A percentile compares a stretch with the other conserved stretches of the same genome.
Evolutionary conservation across 129 eudicot genomes (phyloP).

Genomic region (Oenanthe sinensis): DNA sequence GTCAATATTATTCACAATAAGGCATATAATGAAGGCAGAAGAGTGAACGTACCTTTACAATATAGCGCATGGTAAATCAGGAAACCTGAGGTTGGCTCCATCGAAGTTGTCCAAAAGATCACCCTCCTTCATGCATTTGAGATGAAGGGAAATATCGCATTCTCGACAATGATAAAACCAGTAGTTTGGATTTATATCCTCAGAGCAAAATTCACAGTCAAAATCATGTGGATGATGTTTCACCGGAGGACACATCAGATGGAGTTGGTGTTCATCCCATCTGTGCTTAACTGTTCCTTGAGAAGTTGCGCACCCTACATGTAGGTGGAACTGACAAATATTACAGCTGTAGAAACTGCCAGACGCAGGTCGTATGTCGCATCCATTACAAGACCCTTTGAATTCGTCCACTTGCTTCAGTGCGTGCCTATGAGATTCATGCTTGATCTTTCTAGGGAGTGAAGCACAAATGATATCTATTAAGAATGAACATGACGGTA

Average conservation of each 20-base stretch:
- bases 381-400: too few species aligned
- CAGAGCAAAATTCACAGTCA: neutral
- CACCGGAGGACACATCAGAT: neutral
- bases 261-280: neutral
- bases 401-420: neutral
- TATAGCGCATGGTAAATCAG: too few species aligned
- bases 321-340: too few species aligned
- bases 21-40: too few species aligned
- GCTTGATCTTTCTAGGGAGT: neutral
- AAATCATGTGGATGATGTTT: neutral
- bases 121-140: too few species aligned
- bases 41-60: too few species aligned
- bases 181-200: neutral
- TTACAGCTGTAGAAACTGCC: too few species aligned
- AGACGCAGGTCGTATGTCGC: too few species aligned
- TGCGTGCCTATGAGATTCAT: neutral
- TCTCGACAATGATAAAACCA: neutral
- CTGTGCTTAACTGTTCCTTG: neutral
- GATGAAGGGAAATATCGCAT: neutral
- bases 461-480: neutral
- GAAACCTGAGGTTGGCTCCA: too few species aligned
- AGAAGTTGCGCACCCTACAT: too few species aligned
- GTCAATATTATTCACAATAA: too few species aligned
- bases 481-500: neutral
- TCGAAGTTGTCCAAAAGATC: too few species aligned